Evolutionary conservation across 179 eudicot genomes (phyloP).

Genomic region (Drosera spatulata): DNA sequence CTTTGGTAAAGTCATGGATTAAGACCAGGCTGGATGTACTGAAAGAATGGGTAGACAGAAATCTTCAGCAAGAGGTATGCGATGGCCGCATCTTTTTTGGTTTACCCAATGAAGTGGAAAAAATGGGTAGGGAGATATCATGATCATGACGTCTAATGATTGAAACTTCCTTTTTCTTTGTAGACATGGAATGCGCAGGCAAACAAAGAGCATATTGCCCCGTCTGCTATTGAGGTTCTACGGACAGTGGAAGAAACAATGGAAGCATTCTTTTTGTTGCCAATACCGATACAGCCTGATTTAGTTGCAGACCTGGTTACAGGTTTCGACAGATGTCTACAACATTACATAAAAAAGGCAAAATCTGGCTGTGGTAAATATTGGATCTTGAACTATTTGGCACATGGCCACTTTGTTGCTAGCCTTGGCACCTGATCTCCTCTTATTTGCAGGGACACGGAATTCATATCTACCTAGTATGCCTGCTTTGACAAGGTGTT

Average conservation of each 20-base stretch:
- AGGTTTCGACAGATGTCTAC: conserved; percentile 74
- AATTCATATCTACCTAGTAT: conserved; percentile 45
- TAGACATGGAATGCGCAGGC: conserved; percentile 80
- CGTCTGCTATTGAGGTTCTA: conserved; percentile 74
- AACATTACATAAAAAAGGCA: conserved; percentile 54
- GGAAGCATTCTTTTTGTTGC: conserved; percentile 89
- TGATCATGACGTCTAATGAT: background rate
- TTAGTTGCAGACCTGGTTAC: conserved; percentile 57
- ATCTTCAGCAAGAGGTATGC: conserved; percentile 77
- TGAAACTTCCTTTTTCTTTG: conserved; percentile 1
- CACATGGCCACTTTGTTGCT: background rate
- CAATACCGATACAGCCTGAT: conserved; percentile 68
- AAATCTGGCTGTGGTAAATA: conserved; percentile 79
- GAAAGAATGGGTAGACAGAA: conserved; percentile 68
- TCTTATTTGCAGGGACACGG: conserved; percentile 43
- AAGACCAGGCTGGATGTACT: conserved; percentile 66
- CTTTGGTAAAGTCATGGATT: conserved; percentile 79
- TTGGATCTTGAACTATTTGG: background rate
- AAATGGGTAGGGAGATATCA: background rate
- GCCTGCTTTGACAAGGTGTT: conserved; percentile 83
- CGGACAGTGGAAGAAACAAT: conserved; percentile 71
- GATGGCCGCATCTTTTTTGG: background rate
- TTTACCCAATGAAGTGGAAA: background rate
- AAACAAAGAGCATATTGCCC: conserved; percentile 71
- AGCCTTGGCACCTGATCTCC: background rate